Percentiles rank a stretch among this genome's conserved stretches.
Evolutionary conservation across 2,329 filamentous ascomycete genomes (phyloP).

Genomic region (Pseudogymnoascus sp.): DNA sequence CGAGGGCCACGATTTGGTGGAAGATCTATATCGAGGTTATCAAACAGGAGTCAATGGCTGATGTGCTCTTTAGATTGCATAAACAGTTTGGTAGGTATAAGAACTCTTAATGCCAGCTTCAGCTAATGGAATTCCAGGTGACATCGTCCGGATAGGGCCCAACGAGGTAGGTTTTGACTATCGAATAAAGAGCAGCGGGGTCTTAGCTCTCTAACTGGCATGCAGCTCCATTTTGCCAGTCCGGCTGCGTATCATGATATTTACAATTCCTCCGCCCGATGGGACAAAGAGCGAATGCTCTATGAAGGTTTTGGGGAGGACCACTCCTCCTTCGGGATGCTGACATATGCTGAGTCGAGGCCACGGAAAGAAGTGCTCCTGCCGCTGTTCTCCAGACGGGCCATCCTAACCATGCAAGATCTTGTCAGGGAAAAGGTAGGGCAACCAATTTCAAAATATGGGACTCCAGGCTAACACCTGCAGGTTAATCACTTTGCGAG

Average conservation of each 20-base stretch:
- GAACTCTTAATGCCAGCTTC: background rate
- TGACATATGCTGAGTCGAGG: slow-evolving; percentile 32
- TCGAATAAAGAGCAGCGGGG: background rate
- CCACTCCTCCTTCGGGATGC: slow-evolving; percentile 32
- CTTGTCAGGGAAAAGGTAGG: slow-evolving; percentile 29
- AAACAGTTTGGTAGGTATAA: slow-evolving; percentile 21
- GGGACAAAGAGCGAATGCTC: slow-evolving; percentile 32
- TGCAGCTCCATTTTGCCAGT: slow-evolving; percentile 33
- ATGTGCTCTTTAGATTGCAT: slow-evolving; percentile 21
- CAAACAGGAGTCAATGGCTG: slow-evolving; percentile 17
- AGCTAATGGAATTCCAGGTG: slow-evolving; percentile 18
- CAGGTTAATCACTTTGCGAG: slow-evolving; percentile 25
- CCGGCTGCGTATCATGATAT: slow-evolving; percentile 34
- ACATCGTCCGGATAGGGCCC: slow-evolving; percentile 23
- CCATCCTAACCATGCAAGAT: slow-evolving; percentile 28
- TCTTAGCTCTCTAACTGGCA: background rate
- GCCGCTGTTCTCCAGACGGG: slow-evolving; percentile 32
- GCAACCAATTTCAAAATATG: background rate
- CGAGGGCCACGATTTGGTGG: slow-evolving; percentile 13
- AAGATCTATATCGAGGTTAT: slow-evolving; percentile 4
- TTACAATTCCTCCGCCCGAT: slow-evolving; percentile 32
- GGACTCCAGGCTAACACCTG: background rate
- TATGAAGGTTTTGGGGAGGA: slow-evolving; percentile 33
- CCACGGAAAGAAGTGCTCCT: slow-evolving; percentile 33
- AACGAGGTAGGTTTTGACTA: slow-evolving; percentile 21